phyloP scores from a whole-genome alignment of 108 stramenopile species.

The Parietichytrium sp. region DNA sequence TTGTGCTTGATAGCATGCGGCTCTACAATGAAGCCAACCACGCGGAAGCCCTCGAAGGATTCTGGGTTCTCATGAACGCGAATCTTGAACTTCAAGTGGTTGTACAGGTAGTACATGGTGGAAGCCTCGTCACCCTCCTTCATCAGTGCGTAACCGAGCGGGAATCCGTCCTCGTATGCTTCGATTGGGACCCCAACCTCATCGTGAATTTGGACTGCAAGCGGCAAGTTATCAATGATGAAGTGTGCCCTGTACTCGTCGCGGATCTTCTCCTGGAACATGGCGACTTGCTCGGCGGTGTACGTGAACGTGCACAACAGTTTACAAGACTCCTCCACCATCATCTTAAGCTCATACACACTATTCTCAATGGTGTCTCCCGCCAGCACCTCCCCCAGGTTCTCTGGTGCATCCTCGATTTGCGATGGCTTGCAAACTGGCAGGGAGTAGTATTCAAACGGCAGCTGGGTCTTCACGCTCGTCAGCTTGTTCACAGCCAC shows the following conservation, averaged over 20 bases:
- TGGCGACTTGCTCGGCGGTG: slow-evolving; percentile 45
- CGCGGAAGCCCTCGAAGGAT: slow-evolving; percentile 64
- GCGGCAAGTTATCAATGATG: slow-evolving; percentile 76
- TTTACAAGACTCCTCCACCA: slow-evolving; percentile 42
- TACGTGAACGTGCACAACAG: slow-evolving; percentile 44
- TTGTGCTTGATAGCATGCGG: slow-evolving; percentile 80
- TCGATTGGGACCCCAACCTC: not conserved
- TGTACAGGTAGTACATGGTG: slow-evolving; percentile 71
- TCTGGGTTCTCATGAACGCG: slow-evolving; percentile 63
- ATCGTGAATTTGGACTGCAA: slow-evolving; percentile 44
- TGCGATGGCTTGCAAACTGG: slow-evolving; percentile 70
- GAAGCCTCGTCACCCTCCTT: slow-evolving; percentile 13
- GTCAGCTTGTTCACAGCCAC: slow-evolving; percentile 63
- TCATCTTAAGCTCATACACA: slow-evolving; percentile 42
- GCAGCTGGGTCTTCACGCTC: slow-evolving; percentile 70
- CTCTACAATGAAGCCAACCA: slow-evolving; percentile 85
- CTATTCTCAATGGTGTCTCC: slow-evolving; percentile 62
- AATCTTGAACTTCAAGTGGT: slow-evolving; percentile 83
- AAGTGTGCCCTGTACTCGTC: slow-evolving; percentile 89
- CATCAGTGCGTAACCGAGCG: slow-evolving; percentile 68
- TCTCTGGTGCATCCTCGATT: slow-evolving; percentile 50
- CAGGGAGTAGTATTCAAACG: slow-evolving; percentile 89
- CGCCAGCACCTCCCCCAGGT: slow-evolving; percentile 58
- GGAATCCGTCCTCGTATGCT: slow-evolving; percentile 69
- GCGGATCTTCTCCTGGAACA: slow-evolving; percentile 76